A percentile compares a stretch with the other conserved stretches of the same genome.
Evolutionary conservation across 148 eudicot species (phyloP).

Genomic region (Drosera capensis): DNA sequence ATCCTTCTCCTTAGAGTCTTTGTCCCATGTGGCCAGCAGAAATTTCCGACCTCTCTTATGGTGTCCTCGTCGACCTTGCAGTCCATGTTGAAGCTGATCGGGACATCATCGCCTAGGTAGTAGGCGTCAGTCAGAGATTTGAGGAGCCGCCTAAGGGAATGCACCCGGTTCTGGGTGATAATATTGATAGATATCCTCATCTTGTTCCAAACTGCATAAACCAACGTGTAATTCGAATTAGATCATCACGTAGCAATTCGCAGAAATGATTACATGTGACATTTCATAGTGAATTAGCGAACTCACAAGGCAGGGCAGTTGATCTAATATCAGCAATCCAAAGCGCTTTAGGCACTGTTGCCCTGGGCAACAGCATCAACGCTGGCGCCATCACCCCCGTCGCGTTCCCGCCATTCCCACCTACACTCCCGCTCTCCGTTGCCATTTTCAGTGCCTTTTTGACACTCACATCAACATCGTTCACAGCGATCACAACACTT

Average conservation of each 20-base stretch:
- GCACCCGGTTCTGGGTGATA: constrained; percentile 69
- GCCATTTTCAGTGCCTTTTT: constrained; percentile 82
- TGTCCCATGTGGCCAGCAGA: constrained; percentile 74
- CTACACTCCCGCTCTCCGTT: no score
- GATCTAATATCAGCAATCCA: constrained; percentile 95
- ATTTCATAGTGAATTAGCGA: neutral
- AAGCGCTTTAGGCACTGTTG: constrained; percentile 58
- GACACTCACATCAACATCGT: constrained; percentile 59
- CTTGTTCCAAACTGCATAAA: constrained; percentile 66
- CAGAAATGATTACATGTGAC: neutral
- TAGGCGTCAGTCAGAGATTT: constrained; percentile 58
- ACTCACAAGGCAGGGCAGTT: constrained; percentile 80
- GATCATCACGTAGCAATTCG: neutral
- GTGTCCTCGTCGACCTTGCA: constrained; percentile 73
- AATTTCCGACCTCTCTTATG: constrained; percentile 36
- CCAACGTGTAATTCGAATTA: neutral
- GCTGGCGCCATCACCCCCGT: constrained; percentile 33
- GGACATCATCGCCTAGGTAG: constrained; percentile 68
- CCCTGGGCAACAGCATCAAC: constrained; percentile 55
- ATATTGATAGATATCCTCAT: constrained; percentile 68
- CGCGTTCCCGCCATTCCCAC: constrained; percentile 16
- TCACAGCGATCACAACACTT: constrained; percentile 51
- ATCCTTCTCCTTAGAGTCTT: constrained; percentile 61
- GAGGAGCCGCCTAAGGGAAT: constrained; percentile 60
- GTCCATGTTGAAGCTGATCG: constrained; percentile 83